These are phyloP conservation scores for Backusella mclennaniae DNA, from an alignment of 192 early-diverging fungal genomes.

Conservation along the genomic window DNA sequence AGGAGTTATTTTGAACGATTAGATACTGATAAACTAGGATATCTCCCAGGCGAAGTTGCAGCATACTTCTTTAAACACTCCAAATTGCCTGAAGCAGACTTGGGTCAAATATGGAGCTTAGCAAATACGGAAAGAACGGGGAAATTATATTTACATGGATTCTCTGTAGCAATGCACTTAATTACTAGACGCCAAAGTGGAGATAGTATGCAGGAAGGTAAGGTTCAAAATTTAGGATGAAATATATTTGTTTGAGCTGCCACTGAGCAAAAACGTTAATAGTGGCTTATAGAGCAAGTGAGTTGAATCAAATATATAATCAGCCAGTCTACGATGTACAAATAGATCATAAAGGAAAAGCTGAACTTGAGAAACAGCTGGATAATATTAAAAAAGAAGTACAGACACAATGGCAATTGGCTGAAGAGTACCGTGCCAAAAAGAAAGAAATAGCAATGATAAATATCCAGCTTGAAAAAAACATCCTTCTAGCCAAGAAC, in stretches of 20 bases:
- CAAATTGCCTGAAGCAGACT: constrained; percentile 27
- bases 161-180: constrained; percentile 79
- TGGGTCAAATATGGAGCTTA: constrained; percentile 55
- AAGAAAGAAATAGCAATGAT: background rate
- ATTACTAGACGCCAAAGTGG: constrained; percentile 60
- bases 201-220: constrained; percentile 10
- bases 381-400: background rate
- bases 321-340: background rate
- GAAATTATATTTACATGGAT: constrained; percentile 63
- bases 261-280: background rate
- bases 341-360: background rate
- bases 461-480: background rate
- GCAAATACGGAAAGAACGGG: constrained; percentile 61
- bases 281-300: background rate
- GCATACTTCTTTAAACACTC: constrained; percentile 41
- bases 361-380: background rate
- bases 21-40: constrained; percentile 61
- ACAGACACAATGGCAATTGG: background rate
- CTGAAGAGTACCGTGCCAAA: background rate
- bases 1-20: constrained; percentile 73
- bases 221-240: background rate
- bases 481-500: background rate
- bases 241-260: background rate
- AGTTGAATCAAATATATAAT: background rate
- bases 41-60: constrained; percentile 52